Base-by-base conservation (phyloP, 129 eudicot species). In the Glebionis coronaria region DNA sequence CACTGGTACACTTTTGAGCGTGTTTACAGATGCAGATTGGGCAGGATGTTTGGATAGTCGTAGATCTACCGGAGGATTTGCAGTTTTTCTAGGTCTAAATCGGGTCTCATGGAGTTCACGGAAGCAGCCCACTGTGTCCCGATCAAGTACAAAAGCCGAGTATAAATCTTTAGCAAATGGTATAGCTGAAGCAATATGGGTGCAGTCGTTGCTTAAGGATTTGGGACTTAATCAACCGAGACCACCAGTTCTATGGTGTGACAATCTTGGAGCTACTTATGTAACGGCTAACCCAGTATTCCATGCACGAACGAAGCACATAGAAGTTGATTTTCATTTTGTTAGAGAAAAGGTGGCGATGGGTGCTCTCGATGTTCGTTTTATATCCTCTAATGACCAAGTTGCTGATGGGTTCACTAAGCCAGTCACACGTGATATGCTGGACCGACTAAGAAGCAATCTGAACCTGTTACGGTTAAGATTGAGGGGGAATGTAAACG, bases 131-230 rank as follows among this genome's bases (percentile, higher is more conserved):
- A 54, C 28, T n/a, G 27, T 57, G 40, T 57, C 63, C 3, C 63
- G 63, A 57, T 57, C 63, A 23, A 57, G 60, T 54, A 54, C 60
- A 16, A 0, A 54, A 54, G 60, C 31, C 6, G 10, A 54, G 9
- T 54, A 54, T 12, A 57, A 57, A 57, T 44, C 63, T 4, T 18
- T 57, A 27, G 63, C 63, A 57, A 57, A 57, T 25, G 31, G 29
- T 19, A 54, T 12, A 18, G 60, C 60, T 54, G 60, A 54, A 16
- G 60, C 60, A 54, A 54, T 31, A 10, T 54, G 27, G 60, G 9
- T 54, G 9, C 31, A 54, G 4, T 54, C 60, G n/a, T 12, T 57
- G 4, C 63, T 57, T 57, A 57, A 57, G 27, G 63, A 57, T 16
- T 57, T 57, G 27, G 38, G 63, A 10, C 15, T 57, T 23, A 13